A percentile compares a stretch with the other conserved stretches of the same genome.
phyloP scores from a whole-genome alignment of 345 rosid species.

The Salix udensis region DNA sequence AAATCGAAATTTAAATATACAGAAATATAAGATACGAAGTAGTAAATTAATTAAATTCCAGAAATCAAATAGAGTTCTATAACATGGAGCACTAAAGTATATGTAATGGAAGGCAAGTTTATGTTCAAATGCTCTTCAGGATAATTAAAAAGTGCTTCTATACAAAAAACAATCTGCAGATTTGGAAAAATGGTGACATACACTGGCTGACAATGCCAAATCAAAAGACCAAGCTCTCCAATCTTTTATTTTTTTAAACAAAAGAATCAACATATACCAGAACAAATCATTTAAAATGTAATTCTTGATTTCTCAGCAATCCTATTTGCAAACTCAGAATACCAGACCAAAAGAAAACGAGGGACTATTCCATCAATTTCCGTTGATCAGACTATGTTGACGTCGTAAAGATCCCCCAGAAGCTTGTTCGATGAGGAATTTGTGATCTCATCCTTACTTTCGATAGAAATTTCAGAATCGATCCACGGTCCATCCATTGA shows the following conservation, averaged over 20 bases:
- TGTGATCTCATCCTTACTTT: conserved; percentile 28
- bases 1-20: too few species aligned
- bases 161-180: neutral
- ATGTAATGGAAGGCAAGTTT: too few species aligned
- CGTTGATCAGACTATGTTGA: neutral
- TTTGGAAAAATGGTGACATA: too few species aligned
- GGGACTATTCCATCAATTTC: neutral
- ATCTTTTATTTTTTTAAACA: neutral
- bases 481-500: conserved; percentile 68
- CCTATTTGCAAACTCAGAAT: neutral
- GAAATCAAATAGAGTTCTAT: too few species aligned
- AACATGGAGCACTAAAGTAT: too few species aligned
- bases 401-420: conserved; percentile 20
- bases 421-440: conserved; percentile 32
- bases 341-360: neutral
- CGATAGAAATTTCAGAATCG: conserved; percentile 47
- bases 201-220: too few species aligned
- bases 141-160: neutral
- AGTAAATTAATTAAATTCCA: too few species aligned
- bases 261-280: neutral
- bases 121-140: too few species aligned
- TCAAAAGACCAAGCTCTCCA: neutral
- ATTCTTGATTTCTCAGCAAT: neutral
- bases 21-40: too few species aligned
- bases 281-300: neutral